Conservation (phyloP, 257 asterid genomes). For the Solanum habrochaites region DNA sequence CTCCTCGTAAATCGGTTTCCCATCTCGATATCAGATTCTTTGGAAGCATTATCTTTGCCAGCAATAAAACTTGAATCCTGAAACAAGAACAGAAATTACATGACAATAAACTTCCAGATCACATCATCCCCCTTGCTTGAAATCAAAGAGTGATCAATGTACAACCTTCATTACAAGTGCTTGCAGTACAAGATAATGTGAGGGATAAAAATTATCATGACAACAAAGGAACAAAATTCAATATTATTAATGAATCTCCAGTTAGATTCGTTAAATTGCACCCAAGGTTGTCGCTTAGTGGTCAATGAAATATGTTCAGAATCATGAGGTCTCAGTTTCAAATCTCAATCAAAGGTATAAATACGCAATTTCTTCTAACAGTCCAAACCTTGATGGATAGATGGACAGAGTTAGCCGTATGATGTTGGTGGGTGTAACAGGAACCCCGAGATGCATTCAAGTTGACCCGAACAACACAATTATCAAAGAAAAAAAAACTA, state of each 20-base stretch:
- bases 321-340: not conserved
- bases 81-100: not conserved
- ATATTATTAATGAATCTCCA: not conserved
- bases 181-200: not conserved
- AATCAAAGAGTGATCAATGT: not conserved
- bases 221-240: not conserved
- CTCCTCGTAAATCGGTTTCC: slow-evolving; percentile 45
- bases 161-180: not conserved
- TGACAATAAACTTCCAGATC: not conserved
- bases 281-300: not conserved
- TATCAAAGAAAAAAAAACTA: not conserved
- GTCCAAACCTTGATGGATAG: not conserved
- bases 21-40: slow-evolving; percentile 64
- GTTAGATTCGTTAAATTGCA: not conserved
- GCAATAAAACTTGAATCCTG: slow-evolving; percentile 57
- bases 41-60: slow-evolving; percentile 23
- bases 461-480: not conserved
- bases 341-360: not conserved
- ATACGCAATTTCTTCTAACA: not conserved
- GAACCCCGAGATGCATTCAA: not conserved
- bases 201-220: not conserved
- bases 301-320: not conserved
- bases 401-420: not conserved
- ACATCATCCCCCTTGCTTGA: not conserved
- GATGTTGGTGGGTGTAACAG: not conserved